Conservation (phyloP, 257 asterid species). For the Primulina huaijiensis region DNA sequence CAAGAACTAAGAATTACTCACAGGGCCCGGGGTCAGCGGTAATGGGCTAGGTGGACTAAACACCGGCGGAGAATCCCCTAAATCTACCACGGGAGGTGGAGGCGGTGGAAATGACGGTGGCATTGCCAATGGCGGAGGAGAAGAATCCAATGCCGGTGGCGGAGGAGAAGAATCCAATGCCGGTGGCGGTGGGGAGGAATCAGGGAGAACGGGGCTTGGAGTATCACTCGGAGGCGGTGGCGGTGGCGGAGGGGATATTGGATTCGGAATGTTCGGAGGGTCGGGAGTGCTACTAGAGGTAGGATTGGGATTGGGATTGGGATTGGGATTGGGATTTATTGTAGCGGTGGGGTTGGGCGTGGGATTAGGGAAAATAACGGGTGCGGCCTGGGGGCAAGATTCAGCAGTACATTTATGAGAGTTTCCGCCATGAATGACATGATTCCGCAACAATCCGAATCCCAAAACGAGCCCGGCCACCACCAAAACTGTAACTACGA, state of each 20-base stretch:
- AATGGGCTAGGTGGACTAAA: conserved; percentile 56
- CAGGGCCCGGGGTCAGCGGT: conserved; percentile 68
- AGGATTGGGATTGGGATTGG: background rate
- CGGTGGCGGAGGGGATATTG: background rate
- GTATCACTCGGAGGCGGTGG: conserved; percentile 17
- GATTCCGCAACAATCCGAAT: conserved; percentile 43
- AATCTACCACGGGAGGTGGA: background rate
- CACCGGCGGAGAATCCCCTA: conserved; percentile 60
- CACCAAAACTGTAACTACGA: conserved; percentile 55
- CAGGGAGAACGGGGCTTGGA: conserved; percentile 23
- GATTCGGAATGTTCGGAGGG: conserved; percentile 20
- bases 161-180: background rate
- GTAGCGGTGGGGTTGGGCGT: conserved; percentile 22
- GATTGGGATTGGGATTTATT: background rate
- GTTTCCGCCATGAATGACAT: conserved; percentile 23
- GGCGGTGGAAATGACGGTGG: background rate
- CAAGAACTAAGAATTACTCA: conserved; percentile 37
- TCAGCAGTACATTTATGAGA: conserved; percentile 40
- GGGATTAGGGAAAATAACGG: conserved; percentile 29
- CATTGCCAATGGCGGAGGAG: conserved; percentile 15
- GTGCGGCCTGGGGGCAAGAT: conserved; percentile 48
- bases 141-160: background rate
- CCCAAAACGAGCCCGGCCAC: conserved; percentile 65
- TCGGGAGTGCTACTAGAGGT: background rate
- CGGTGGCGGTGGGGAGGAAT: background rate